Percentiles rank a stretch among this genome's conserved stretches.
Conservation (phyloP, 345 rosid species). For the Aquilaria sinensis region DNA sequence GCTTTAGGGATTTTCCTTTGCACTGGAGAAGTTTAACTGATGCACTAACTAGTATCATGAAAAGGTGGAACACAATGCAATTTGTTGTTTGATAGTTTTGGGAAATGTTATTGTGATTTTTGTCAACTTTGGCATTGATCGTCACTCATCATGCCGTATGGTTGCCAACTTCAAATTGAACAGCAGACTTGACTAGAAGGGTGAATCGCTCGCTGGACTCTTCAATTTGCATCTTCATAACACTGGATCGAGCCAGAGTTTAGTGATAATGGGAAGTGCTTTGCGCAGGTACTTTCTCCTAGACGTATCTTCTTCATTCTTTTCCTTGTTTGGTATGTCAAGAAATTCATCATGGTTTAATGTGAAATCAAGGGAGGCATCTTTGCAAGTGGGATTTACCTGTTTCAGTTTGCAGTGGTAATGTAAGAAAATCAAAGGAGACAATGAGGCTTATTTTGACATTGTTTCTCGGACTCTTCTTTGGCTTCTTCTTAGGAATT, state of each 20-base stretch:
- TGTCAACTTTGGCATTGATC: too few species aligned
- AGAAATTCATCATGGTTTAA: slow-evolving; percentile 1
- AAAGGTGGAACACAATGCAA: too few species aligned
- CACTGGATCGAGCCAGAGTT: slow-evolving; percentile 13
- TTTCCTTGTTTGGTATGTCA: neutral
- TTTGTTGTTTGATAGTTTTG: too few species aligned
- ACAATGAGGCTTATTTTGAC: slow-evolving; percentile 70
- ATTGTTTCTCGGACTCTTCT: slow-evolving; percentile 54
- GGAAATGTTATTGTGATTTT: too few species aligned
- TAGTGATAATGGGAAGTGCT: slow-evolving; percentile 25
- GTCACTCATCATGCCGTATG: neutral
- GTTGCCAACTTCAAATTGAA: slow-evolving; percentile 10
- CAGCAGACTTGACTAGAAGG: slow-evolving; percentile 22
- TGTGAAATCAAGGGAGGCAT: neutral
- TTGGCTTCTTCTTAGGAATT: slow-evolving; percentile 84
- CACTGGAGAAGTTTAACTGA: too few species aligned
- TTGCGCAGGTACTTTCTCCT: slow-evolving; percentile 30
- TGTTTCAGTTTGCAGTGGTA: slow-evolving; percentile 31
- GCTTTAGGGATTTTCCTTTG: too few species aligned
- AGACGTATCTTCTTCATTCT: neutral
- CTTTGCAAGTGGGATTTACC: slow-evolving; percentile 1
- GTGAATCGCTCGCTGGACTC: slow-evolving; percentile 10
- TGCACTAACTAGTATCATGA: too few species aligned
- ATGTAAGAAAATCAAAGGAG: slow-evolving; percentile 55
- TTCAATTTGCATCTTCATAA: slow-evolving; percentile 18